A percentile compares a stretch with the other conserved stretches of the same genome.
phyloP scores from a whole-genome alignment of 2,329 filamentous ascomycete genomes.

The Penicillium oxalicum region DNA sequence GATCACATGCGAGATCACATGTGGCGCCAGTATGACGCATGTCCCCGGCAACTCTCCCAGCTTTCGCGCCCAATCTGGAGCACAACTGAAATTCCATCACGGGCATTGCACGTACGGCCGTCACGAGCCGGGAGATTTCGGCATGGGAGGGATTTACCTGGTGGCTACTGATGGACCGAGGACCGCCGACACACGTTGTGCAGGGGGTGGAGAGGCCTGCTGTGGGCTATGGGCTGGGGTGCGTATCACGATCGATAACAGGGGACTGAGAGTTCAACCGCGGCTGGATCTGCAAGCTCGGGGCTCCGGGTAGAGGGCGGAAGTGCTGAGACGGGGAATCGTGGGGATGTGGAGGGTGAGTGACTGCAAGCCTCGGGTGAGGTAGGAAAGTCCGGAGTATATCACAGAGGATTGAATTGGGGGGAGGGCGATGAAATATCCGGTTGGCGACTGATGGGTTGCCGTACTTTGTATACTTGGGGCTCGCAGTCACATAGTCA shows the following conservation, averaged over 20 bases:
- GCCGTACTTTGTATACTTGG: too few species aligned
- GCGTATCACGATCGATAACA: too few species aligned
- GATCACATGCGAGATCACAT: slow-evolving; percentile 13
- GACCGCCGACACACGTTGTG: too few species aligned
- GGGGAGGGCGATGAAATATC: too few species aligned
- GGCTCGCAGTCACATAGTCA: too few species aligned
- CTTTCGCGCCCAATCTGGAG: not conserved
- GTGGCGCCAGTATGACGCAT: slow-evolving; percentile 3
- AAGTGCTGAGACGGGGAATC: too few species aligned
- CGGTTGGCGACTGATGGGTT: too few species aligned
- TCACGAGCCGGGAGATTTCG: slow-evolving; percentile 15
- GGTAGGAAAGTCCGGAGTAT: slow-evolving; percentile 2
- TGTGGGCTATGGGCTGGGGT: too few species aligned
- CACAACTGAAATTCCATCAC: too few species aligned
- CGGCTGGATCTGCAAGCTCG: slow-evolving; percentile 16
- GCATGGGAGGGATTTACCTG: slow-evolving; percentile 1
- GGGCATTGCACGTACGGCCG: slow-evolving; percentile 1
- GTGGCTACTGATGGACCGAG: not conserved
- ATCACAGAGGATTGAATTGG: too few species aligned
- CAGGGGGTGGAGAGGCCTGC: too few species aligned
- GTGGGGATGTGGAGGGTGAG: not conserved
- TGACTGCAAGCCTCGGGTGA: slow-evolving; percentile 9
- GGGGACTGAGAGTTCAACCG: slow-evolving; percentile 5
- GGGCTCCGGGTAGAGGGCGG: slow-evolving; percentile 5
- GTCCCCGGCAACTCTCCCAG: not conserved